Base-by-base conservation (phyloP, 495 filamentous ascomycete genomes). In the Bryoglossum gracile region DNA sequence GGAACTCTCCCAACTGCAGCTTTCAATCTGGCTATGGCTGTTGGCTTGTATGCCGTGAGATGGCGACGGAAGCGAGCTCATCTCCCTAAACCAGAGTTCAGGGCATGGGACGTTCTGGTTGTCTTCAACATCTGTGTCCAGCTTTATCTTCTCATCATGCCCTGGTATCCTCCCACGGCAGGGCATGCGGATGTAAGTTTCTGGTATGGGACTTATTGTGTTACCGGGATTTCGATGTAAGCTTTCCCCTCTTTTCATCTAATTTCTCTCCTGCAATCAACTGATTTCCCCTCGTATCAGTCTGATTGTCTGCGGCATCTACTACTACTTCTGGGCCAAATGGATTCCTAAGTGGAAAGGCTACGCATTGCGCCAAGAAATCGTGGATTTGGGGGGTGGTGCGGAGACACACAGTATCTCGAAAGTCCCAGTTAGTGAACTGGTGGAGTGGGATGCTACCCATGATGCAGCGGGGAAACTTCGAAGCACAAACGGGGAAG, bases 191-290 rank as follows among this genome's bases (percentile, higher is more conserved):
- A 78, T 47, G 78, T 84, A 2, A 80, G 72, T 40, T 84, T 85
- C 54, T 84, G 79, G 78, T 84, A 84, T 49, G 80, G 68, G 3
- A 82, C 80, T 4, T 83, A 83, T 48, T 64, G 68, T 17, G 78
- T 75, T 2, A 67, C 70, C 8, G 77, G 78, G 1, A 65, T 51
- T 51, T 40, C 16, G 18, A 51, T 51, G 41, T 39, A 45, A 39
- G 36, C 36, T n/a, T 32, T 28, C 14, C 22, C 39, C 8, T 14
- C 18, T 18, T 23, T 19, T 1, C 23, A 17, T 2, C n/a, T n/a
- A n/a, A n/a, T 5, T 18, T 40, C 18, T 33, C 33, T 28, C 25
- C 0, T 32, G 35, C 43, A 19, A n/a, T 8, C 18, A 41, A 30
- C 56, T 55, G 4, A 43, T 41, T 13, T 13, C n/a, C n/a, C n/a